These are phyloP conservation scores for Allomyces macrogynus DNA, from an alignment of 192 early-diverging fungal genomes.

Conservation along the genomic window DNA sequence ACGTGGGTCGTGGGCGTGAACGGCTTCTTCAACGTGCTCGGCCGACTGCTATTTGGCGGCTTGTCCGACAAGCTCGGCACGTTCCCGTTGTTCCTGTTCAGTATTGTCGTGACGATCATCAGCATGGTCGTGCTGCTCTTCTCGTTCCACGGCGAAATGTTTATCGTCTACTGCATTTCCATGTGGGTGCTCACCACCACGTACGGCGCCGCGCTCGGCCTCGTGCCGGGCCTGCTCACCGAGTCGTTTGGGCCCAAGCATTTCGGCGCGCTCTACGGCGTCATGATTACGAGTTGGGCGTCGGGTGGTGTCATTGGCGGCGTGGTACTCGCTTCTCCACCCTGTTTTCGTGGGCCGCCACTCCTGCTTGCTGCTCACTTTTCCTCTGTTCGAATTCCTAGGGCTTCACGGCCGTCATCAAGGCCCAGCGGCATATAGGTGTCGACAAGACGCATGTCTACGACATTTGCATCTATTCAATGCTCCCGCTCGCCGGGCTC, in stretches of 20 bases:
- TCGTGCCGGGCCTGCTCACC: not conserved
- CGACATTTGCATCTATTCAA: not conserved
- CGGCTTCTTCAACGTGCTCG: not conserved
- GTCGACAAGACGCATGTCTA: not conserved
- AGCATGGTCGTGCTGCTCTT: not conserved
- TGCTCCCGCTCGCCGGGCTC: not conserved
- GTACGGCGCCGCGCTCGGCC: not conserved
- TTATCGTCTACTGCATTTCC: not conserved
- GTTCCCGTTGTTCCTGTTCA: not conserved
- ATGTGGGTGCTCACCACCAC: not conserved
- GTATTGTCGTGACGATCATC: not conserved
- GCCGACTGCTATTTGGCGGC: not conserved
- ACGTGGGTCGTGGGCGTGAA: not conserved
- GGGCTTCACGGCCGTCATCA: not conserved
- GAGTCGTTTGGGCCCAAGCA: not conserved
- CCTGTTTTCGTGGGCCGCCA: too few relatives aligned
- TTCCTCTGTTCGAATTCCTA: too few relatives aligned
- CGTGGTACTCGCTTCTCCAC: not conserved
- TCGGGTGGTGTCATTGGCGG: not conserved
- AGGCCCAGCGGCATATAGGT: not conserved
- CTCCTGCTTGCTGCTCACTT: too few relatives aligned
- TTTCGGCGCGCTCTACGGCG: not conserved
- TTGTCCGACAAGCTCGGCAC: not conserved
- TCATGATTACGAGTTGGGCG: not conserved
- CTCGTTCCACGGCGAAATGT: not conserved